phyloP scores from a whole-genome alignment of 2,329 filamentous ascomycete species.

The Anthostomella pinea region DNA sequence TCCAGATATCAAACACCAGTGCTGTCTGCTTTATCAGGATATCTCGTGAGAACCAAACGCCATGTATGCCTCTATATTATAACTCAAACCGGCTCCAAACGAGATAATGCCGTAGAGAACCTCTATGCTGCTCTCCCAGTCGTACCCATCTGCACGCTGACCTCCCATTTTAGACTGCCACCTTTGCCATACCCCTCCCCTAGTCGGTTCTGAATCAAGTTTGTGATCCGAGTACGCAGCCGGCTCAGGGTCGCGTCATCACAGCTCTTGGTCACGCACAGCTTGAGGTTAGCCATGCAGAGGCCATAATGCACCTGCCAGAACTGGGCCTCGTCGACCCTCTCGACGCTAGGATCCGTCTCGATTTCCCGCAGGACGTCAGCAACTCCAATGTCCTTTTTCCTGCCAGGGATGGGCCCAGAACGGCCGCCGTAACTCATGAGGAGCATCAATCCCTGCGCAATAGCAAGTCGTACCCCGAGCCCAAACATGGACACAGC shows the following conservation, averaged over 20 bases:
- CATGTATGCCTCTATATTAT: too few relatives aligned
- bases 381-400: constrained; percentile 53
- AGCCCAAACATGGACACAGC: constrained; percentile 85
- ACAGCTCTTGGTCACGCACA: constrained; percentile 62
- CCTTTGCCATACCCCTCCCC: constrained; percentile 84
- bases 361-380: constrained; percentile 84
- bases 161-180: constrained; percentile 83
- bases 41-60: too few relatives aligned
- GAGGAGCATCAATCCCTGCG: constrained; percentile 88
- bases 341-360: constrained; percentile 69
- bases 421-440: constrained; percentile 73
- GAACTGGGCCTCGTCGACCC: constrained; percentile 87
- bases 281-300: constrained; percentile 90
- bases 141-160: constrained; percentile 75
- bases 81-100: too few relatives aligned
- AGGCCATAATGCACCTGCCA: constrained; percentile 99
- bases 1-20: too few relatives aligned
- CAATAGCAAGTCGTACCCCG: constrained; percentile 77
- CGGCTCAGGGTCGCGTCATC: constrained; percentile 70
- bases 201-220: constrained; percentile 78
- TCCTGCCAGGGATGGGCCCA: constrained; percentile 21
- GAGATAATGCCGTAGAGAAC: too few relatives aligned
- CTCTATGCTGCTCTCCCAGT: too few relatives aligned
- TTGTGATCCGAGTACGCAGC: constrained; percentile 71
- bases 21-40: too few relatives aligned